Evolutionary conservation across 352 stramenopile genomes (phyloP), one percentile per base, ranked within the genome.

Genomic region (Globisporangium viniferum): DNA sequence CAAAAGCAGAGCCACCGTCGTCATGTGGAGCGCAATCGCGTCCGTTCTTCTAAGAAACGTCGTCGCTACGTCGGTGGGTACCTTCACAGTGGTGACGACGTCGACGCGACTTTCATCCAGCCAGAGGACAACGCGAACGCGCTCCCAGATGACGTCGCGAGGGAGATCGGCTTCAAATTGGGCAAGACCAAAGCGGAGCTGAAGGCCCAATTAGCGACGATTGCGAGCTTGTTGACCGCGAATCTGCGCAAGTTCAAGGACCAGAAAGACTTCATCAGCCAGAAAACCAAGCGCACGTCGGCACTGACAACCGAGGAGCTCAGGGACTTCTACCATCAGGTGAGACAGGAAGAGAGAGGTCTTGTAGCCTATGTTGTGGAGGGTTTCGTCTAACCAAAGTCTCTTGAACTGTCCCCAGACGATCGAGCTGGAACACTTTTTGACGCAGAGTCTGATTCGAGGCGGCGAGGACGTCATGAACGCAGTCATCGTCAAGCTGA

Each of bases 401-500:
- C 15, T n/a, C 18, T 48, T 48, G 22, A 18, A 49, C 2, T 51
- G 59, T 14, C n/a, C 2, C 31, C 59, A 91, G 81, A 62, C 87
- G 36, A 27, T 18, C 8, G 66, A 78, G 5, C n/a, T 91, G 36
- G 39, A 75, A 27, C 54, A 46, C 3, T 89, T 88, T 53, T 49
- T 94, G 66, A 82, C 60, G 35, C 78, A 74, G 24, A 77, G 72
- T 7, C 58, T 92, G 9, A 80, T 91, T 59, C 81, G 83, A 24
- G 77, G 73, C 2, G 86, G 86, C 15, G 84, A 92, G 77, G 82
- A 94, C 75, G 76, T 82, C 31, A 89, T 94, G 77, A 88, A 93
- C 58, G 67, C 51, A 8, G 86, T 93, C 57, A 80, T 88, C 33
- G 70, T 75, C 48, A 75, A 71, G 59, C 59, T 88, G 15, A 72